A percentile compares a stretch with the other conserved stretches of the same genome.
Conservation (phyloP, 1,139 yeast genomes). For the Taiozyma sp. region DNA sequence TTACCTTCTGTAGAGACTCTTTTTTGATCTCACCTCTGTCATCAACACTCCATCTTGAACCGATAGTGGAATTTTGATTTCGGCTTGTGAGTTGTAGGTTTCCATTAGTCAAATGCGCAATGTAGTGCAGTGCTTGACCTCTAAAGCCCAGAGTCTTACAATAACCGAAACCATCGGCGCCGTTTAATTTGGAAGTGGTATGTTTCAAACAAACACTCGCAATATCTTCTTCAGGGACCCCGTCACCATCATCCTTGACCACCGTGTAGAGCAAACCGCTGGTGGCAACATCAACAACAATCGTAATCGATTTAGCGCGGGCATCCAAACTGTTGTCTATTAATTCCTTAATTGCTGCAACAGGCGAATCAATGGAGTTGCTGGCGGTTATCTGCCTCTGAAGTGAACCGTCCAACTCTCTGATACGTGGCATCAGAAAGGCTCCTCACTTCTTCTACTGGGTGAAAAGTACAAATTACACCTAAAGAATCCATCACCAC, state of each 20-base stretch:
- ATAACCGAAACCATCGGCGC: conserved; percentile 36
- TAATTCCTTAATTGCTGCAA: conserved; percentile 54
- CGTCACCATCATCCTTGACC: conserved; percentile 67
- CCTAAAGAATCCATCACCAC: neutral
- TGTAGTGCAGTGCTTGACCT: conserved; percentile 65
- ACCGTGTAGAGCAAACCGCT: conserved; percentile 50
- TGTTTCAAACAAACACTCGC: conserved; percentile 45
- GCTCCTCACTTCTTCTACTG: neutral
- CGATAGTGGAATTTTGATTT: conserved; percentile 24
- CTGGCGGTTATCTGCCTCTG: conserved; percentile 11
- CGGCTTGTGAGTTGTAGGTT: conserved; percentile 28
- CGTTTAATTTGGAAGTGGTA: conserved; percentile 56
- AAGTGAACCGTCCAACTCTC: neutral
- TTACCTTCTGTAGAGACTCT: conserved; percentile 15
- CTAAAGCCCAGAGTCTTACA: conserved; percentile 57
- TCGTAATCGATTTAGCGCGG: conserved; percentile 42
- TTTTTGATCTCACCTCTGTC: conserved; percentile 26
- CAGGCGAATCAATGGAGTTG: conserved; percentile 28
- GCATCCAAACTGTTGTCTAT: conserved; percentile 73
- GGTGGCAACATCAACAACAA: conserved; percentile 52
- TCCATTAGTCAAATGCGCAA: conserved; percentile 41
- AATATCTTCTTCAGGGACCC: conserved; percentile 47
- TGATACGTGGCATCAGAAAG: neutral
- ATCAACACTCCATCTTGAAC: conserved; percentile 33
- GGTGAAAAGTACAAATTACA: neutral